Evolutionary conservation across 2,329 filamentous ascomycete genomes (phyloP).

Genomic region (Fonsecaea pedrosoi): DNA sequence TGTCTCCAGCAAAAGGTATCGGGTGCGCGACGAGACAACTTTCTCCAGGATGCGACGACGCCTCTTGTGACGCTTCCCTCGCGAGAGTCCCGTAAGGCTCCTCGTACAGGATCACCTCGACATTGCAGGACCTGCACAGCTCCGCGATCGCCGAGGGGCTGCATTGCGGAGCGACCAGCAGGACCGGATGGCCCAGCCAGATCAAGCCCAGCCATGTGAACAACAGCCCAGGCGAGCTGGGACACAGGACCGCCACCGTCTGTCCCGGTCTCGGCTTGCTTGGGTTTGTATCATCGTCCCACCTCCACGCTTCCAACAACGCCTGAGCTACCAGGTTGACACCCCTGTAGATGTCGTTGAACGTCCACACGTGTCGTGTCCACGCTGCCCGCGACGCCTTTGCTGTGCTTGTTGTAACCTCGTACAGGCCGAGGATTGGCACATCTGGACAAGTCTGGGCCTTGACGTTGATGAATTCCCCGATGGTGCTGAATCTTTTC

Average conservation of each 20-base stretch:
- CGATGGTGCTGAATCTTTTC: slow-evolving; percentile 52
- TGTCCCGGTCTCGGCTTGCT: neutral
- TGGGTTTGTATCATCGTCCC: no score
- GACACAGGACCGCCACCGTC: slow-evolving; percentile 61
- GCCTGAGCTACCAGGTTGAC: slow-evolving; percentile 28
- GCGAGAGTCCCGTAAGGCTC: slow-evolving; percentile 38
- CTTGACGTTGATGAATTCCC: slow-evolving; percentile 59
- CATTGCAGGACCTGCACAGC: slow-evolving; percentile 58
- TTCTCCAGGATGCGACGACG: neutral
- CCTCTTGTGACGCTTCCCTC: slow-evolving; percentile 8
- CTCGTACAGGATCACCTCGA: slow-evolving; percentile 56
- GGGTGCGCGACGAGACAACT: neutral
- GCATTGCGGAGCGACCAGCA: slow-evolving; percentile 64
- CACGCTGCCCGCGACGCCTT: slow-evolving; percentile 1
- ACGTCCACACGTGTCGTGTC: slow-evolving; percentile 26
- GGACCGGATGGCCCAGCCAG: slow-evolving; percentile 59
- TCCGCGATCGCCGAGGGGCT: slow-evolving; percentile 57
- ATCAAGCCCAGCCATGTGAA: slow-evolving; percentile 67
- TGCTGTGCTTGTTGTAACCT: neutral
- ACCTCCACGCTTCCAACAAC: slow-evolving; percentile 13
- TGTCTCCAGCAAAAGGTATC: slow-evolving; percentile 19
- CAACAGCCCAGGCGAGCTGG: slow-evolving; percentile 64
- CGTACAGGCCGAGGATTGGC: slow-evolving; percentile 59
- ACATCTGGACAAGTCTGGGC: slow-evolving; percentile 47
- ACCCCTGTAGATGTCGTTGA: slow-evolving; percentile 22